Base-by-base conservation (phyloP, 345 rosid species). In the Eucalyptus albens region DNA sequence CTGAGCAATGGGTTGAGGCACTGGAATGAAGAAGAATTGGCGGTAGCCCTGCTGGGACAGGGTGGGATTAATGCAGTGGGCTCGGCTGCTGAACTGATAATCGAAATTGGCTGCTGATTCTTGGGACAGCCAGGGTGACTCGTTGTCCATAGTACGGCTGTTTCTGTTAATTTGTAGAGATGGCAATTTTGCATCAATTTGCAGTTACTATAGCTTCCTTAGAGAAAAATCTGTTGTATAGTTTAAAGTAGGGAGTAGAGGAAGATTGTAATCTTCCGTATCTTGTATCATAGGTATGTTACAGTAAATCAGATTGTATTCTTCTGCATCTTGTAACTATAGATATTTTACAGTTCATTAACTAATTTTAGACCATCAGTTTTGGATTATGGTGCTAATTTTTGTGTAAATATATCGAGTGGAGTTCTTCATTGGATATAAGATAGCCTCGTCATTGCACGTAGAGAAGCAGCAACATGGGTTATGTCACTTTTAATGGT, bases 1-100 rank as follows among this genome's bases (percentile, higher is more conserved):
- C 92, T 98, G 92, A 95, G 99, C 93, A 93, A 93, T 88, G 95
- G 97, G 37, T 90, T 98, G 93, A 93, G 94, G 93, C 97, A 91
- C 67, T 95, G 96, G 96, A 94, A 96, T 24, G 98, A 97, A 93
- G 96, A 94, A 90, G 99, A 96, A 87, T 91, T 98, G 91, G 97
- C 99, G 6, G 88, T 98, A 37, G 93, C 95, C 45, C 90, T 98
- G 89, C 93, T 98, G 26, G 96, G 94, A 67, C 92, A 89, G 33
- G 97, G 99, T 5, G 99, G 99, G 83, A 80, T 94, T 42, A 92
- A 92, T 80, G 91, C 98, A 6, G 92, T 95, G 93, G 93, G 96
- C 24, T 92, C 95, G 13, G 97, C 99, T 59, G 95, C 97, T 17
- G 96, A 97, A 89, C 94, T 98, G 88, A 92, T 98, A 40, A 87